Evolutionary conservation across 495 filamentous ascomycete species (phyloP).

Genomic region (Apiosordaria backusii): DNA sequence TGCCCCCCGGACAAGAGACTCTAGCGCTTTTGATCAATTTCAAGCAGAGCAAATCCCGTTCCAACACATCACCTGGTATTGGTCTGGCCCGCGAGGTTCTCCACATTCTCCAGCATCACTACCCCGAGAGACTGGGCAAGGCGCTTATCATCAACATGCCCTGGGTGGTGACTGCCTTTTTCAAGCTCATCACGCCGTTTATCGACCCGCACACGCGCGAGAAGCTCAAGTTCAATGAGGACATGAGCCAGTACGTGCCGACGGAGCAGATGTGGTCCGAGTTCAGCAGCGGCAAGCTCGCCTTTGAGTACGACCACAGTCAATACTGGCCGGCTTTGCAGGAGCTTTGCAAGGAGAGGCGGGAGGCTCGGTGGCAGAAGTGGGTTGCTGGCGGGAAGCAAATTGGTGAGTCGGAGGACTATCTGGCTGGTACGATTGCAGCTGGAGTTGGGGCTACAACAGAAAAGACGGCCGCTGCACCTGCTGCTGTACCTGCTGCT

Average conservation of each 20-base stretch:
- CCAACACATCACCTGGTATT: conserved; percentile 71
- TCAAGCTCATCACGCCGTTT: conserved; percentile 92
- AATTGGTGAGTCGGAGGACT: conserved; percentile 80
- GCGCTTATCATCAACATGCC: conserved; percentile 87
- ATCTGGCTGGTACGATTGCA: conserved; percentile 45
- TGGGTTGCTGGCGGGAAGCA: conserved; percentile 77
- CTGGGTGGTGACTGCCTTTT: conserved; percentile 83
- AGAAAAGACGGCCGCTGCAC: neutral
- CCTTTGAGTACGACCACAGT: conserved; percentile 85
- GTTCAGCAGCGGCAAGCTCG: conserved; percentile 58
- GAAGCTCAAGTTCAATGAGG: conserved; percentile 94
- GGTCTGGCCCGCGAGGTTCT: conserved; percentile 74
- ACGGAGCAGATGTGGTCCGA: conserved; percentile 70
- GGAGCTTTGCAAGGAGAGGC: conserved; percentile 59
- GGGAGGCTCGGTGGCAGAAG: conserved; percentile 55
- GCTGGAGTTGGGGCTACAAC: conserved; percentile 18
- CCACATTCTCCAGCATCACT: conserved; percentile 87
- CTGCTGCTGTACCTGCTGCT: neutral
- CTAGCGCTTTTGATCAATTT: conserved; percentile 85
- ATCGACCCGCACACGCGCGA: conserved; percentile 88
- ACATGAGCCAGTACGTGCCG: conserved; percentile 73
- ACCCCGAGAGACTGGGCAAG: conserved; percentile 86
- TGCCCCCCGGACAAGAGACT: conserved; percentile 80
- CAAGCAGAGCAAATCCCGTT: conserved; percentile 61
- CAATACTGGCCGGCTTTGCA: conserved; percentile 85